Conservation (phyloP, 2,329 filamentous ascomycete genomes). For the Thielaviopsis populi region DNA sequence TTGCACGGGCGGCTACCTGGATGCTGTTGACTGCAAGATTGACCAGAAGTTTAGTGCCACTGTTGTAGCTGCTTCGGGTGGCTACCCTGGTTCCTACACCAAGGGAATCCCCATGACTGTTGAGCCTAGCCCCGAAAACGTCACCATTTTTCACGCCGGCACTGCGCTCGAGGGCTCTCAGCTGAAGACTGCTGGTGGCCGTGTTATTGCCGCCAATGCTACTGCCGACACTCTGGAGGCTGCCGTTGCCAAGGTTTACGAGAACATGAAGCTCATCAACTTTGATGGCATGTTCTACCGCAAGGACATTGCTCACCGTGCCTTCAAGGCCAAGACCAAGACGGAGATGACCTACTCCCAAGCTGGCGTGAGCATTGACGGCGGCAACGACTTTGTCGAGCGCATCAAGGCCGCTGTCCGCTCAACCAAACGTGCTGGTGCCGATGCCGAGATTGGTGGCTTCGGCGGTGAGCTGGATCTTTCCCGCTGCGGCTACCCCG, state of each 20-base stretch:
- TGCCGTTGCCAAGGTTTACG: slow-evolving; percentile 78
- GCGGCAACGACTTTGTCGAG: slow-evolving; percentile 82
- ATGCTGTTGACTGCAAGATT: slow-evolving; percentile 52
- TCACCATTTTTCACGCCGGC: slow-evolving; percentile 83
- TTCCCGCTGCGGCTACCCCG: slow-evolving; percentile 40
- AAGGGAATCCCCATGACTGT: slow-evolving; percentile 55
- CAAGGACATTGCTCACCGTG: slow-evolving; percentile 78
- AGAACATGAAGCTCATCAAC: slow-evolving; percentile 55
- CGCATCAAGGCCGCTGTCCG: slow-evolving; percentile 83
- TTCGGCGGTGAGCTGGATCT: slow-evolving; percentile 84
- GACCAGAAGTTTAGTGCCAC: slow-evolving; percentile 65
- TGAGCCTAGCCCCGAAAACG: slow-evolving; percentile 31
- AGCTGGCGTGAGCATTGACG: slow-evolving; percentile 86
- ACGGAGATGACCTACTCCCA: slow-evolving; percentile 68
- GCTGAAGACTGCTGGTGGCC: slow-evolving; percentile 66
- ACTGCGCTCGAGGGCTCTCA: slow-evolving; percentile 50
- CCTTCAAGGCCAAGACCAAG: slow-evolving; percentile 35
- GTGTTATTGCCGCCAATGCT: slow-evolving; percentile 86
- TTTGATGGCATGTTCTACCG: slow-evolving; percentile 86
- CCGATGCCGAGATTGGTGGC: slow-evolving; percentile 85
- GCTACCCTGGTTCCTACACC: slow-evolving; percentile 74
- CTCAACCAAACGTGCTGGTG: slow-evolving; percentile 69
- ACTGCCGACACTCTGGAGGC: slow-evolving; percentile 56
- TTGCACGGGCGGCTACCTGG: slow-evolving; percentile 60
- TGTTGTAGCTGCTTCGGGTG: slow-evolving; percentile 83